Base-by-base conservation (phyloP, 176 grass and related monocot genomes). In the Oryza nivara region DNA sequence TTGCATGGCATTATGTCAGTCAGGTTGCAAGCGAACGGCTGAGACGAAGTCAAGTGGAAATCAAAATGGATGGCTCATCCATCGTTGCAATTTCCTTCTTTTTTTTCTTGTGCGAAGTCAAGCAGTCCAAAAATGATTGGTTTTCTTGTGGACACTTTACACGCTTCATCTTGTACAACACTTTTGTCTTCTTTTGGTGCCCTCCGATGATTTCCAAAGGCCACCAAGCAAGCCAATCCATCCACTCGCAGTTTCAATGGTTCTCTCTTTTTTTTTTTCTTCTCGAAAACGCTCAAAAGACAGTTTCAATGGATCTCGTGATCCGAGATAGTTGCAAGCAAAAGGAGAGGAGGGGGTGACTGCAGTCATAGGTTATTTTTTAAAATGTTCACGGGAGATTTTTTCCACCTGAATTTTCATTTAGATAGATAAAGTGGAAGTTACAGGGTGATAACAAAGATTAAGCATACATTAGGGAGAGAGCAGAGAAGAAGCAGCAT, bases 141-240 rank as follows among this genome's bases (percentile, higher is more conserved):
- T 40, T 51, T 38, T 58, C 17, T 61, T 61, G 66, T 69, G 38
- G 36, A 25, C 19, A 61, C 36, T 65, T 70, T 70, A 51, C 74
- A 74, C 35, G 23, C 73, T 61, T 45, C 68, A 13, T 46, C 63
- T 44, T 40, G 1, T 13, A 15, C 12, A 63, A 67, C 58, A 45
- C 63, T 67, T 61, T 22, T 46, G 19, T 56, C 68, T 72, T 76
- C 35, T 83, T 90, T 90, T 41, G 61, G 75, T 75, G 84, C 51
- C 80, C 75, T 87, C 63, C 61, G 15, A 83, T 74, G 79, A 79
- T 47, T 63, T 77, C 88, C 88, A 87, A 83, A 74, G 84, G 89
- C 41, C 88, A 75, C 69, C 52, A 49, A 49, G 4, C 36, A 63
- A 61, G 36, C 11, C 63, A 75, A 22, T 44, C 71, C 78, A 86